These are phyloP conservation scores for Sclerotinia borealis DNA, from an alignment of 2,329 filamentous ascomycete genomes.

Conservation along the genomic window DNA sequence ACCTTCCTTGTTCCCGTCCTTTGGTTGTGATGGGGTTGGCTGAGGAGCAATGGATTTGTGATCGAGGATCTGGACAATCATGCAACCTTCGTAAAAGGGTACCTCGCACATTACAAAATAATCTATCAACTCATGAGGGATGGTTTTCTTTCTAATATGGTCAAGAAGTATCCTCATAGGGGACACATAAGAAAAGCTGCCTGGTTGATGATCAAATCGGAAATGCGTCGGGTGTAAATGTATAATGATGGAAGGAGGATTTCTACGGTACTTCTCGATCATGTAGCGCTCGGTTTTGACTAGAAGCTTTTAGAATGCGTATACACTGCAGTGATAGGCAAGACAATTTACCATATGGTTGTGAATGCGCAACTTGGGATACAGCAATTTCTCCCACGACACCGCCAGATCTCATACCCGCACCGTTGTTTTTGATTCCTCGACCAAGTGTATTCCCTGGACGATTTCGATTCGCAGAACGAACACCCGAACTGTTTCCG, in stretches of 20 bases:
- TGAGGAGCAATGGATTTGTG: constrained; percentile 62
- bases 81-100: constrained; percentile 85
- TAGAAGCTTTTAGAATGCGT: constrained; percentile 31
- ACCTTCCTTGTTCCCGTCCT: constrained; percentile 55
- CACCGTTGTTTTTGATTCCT: constrained; percentile 44
- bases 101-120: constrained; percentile 61
- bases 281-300: constrained; percentile 73
- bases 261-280: constrained; percentile 68
- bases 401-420: constrained; percentile 44
- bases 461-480: constrained; percentile 51
- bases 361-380: constrained; percentile 39
- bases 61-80: constrained; percentile 92
- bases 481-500: constrained; percentile 34
- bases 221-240: constrained; percentile 84
- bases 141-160: constrained; percentile 66
- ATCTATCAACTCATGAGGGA: constrained; percentile 84
- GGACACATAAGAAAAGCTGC: constrained; percentile 85
- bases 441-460: constrained; percentile 40
- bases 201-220: constrained; percentile 78
- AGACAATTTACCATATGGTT: constrained; percentile 45
- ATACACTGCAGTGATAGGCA: constrained; percentile 23
- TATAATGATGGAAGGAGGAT: constrained; percentile 75
- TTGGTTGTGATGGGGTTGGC: constrained; percentile 51
- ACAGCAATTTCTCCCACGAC: constrained; percentile 39
- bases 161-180: constrained; percentile 78